Conservation (phyloP, 1,284 basidiomycete genomes). For the Agaricales sp. region DNA sequence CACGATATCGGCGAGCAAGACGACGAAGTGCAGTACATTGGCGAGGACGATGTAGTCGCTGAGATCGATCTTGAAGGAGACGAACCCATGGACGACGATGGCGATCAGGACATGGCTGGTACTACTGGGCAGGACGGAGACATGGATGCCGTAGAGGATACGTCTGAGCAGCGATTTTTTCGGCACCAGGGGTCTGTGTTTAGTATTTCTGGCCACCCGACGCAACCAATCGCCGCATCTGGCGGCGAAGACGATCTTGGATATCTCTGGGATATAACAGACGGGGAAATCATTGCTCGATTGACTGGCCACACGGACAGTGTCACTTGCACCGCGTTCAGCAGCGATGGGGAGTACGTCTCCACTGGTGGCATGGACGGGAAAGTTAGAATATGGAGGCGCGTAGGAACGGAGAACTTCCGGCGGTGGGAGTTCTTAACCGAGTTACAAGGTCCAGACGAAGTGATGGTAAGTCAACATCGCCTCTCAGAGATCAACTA, state of each 20-base stretch:
- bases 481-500: not conserved
- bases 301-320: constrained; percentile 91
- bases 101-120: constrained; percentile 37
- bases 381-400: constrained; percentile 82
- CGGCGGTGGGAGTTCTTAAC: constrained; percentile 88
- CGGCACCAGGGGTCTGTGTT: constrained; percentile 75
- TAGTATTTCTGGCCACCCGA: constrained; percentile 77
- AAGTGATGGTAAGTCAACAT: constrained; percentile 71
- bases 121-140: constrained; percentile 26
- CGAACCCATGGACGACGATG: constrained; percentile 68
- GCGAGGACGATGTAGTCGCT: constrained; percentile 48
- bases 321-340: constrained; percentile 77
- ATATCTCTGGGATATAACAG: constrained; percentile 87
- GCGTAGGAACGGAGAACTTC: constrained; percentile 67
- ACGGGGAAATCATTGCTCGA: constrained; percentile 73
- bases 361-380: constrained; percentile 98
- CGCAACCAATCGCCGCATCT: constrained; percentile 76
- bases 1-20: constrained; percentile 31
- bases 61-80: constrained; percentile 65
- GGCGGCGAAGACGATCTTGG: constrained; percentile 95
- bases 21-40: constrained; percentile 42
- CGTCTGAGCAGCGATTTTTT: constrained; percentile 58
- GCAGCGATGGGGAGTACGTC: constrained; percentile 81
- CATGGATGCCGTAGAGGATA: constrained; percentile 36
- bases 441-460: constrained; percentile 87